Evolutionary conservation across 306 rosid species (phyloP), one percentile per base, ranked within the genome.

Genomic region (Prunus mongolica): DNA sequence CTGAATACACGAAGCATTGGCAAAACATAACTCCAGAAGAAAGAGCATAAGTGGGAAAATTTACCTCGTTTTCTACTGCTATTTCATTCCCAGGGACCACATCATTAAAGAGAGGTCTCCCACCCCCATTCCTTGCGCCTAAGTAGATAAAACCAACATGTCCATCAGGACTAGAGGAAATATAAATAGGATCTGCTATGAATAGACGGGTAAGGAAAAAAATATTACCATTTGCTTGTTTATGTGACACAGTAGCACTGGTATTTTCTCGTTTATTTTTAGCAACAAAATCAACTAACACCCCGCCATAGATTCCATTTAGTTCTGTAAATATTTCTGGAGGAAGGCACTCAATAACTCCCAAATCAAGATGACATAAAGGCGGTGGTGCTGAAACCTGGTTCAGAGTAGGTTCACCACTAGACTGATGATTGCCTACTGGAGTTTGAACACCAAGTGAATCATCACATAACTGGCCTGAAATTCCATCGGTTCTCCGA

Each of bases 311-410:
- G 67, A 83, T 65, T 83, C 84, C 91, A 73, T 95, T 95, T 73
- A 92, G 84, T 76, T 95, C 98, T 13, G 86, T 82, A 78, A 95
- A 82, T 56, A 95, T 81, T 71, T 92, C 97, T n/a, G 90, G 83
- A 66, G 98, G 98, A 84, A 95, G 93, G 80, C 83, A 87, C 82
- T 78, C 81, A 76, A 92, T 78, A 83, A 95, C 97, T 79, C 86
- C 97, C 70, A 72, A 72, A 85, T 95, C 98, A 83, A 95, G 98
- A 77, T 83, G 82, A 71, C 82, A 83, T 73, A 95, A 72, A 76
- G 96, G 96, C 60, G 96, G 98, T 15, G 89, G 87, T 69, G 80
- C 82, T 45, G 89, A 72, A 79, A 73, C 89, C 61, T 34, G 76
- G 61, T 73, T 65, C 76, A 38, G 58, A 76, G 73, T 62, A 80